Conservation (phyloP, 768 basidiomycete genomes). For the Russula griseocarnosa region DNA sequence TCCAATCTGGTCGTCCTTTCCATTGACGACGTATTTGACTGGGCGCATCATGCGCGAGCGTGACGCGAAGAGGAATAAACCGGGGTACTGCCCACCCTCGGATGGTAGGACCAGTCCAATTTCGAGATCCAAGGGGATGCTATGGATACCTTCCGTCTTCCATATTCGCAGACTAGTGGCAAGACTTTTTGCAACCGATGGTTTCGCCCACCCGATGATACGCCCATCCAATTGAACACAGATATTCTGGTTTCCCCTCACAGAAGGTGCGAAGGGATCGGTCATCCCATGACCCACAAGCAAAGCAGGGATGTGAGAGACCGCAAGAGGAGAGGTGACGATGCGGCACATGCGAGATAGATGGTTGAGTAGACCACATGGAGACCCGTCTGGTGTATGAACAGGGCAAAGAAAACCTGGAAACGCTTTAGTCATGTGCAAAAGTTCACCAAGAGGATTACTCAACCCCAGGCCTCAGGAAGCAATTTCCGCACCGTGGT, state of each 20-base stretch:
- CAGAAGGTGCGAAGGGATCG: conserved; percentile 70
- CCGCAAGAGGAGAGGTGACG: conserved; percentile 68
- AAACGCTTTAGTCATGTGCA: conserved; percentile 17
- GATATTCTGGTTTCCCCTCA: conserved; percentile 78
- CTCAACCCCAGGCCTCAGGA: conserved; percentile 93
- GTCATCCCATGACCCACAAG: conserved; percentile 93
- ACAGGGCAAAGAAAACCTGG: conserved; percentile 96
- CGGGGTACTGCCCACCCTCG: conserved; percentile 94
- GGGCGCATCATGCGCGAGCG: conserved; percentile 96
- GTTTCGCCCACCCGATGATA: conserved; percentile 89
- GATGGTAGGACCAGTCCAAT: conserved; percentile 83
- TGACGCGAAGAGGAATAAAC: conserved; percentile 86
- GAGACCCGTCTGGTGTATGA: conserved; percentile 96
- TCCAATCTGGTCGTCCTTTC: conserved; percentile 83
- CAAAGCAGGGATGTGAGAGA: conserved; percentile 75
- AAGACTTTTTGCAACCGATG: conserved; percentile 67
- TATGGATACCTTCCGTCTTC: conserved; percentile 85
- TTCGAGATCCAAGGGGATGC: conserved; percentile 89
- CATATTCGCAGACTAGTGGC: conserved; percentile 84
- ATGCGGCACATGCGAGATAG: conserved; percentile 91
- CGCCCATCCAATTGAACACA: conserved; percentile 94
- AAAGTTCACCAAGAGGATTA: conserved; percentile 27
- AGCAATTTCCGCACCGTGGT: conserved; percentile 94
- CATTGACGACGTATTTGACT: conserved; percentile 86
- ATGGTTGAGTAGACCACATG: conserved; percentile 97